phyloP scores from a whole-genome alignment of 2,329 filamentous ascomycete genomes.

The Fusarium napiforme region DNA sequence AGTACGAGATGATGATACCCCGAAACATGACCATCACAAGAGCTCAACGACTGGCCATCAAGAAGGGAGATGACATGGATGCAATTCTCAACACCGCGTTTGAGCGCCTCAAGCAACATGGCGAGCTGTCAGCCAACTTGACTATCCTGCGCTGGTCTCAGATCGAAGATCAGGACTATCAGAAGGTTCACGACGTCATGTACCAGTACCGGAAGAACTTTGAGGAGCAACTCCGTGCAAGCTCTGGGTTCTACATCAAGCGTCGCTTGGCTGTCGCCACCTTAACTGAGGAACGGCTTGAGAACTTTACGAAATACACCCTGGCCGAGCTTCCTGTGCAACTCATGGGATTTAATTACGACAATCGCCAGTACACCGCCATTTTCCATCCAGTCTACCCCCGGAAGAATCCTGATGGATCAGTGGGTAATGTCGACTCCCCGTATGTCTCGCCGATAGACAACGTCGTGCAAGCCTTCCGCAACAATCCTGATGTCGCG shows the following conservation, averaged over 20 bases:
- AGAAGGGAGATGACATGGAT: not conserved
- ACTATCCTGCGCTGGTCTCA: not conserved
- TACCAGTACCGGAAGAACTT: not conserved
- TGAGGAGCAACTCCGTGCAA: not conserved
- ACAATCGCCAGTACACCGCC: not conserved
- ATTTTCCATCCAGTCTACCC: not conserved
- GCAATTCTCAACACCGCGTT: not conserved
- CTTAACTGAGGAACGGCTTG: not conserved
- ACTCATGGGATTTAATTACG: not conserved
- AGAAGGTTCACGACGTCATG: not conserved
- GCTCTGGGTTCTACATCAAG: slow-evolving; percentile 4
- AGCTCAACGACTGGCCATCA: not conserved
- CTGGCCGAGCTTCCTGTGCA: slow-evolving; percentile 1
- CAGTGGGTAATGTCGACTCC: not conserved
- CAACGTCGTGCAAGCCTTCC: not conserved
- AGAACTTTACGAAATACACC: slow-evolving; percentile 1
- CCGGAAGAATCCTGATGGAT: not conserved
- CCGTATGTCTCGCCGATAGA: slow-evolving; percentile 4
- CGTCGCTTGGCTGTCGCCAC: not conserved
- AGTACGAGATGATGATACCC: slow-evolving; percentile 8
- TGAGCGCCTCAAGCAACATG: not conserved
- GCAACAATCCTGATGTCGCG: not conserved
- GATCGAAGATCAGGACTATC: not conserved
- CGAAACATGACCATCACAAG: not conserved
- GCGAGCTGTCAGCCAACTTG: not conserved